Evolutionary conservation across 768 basidiomycete species (phyloP), one percentile per base, ranked within the genome.

Genomic region (Pisolithus orientalis): DNA sequence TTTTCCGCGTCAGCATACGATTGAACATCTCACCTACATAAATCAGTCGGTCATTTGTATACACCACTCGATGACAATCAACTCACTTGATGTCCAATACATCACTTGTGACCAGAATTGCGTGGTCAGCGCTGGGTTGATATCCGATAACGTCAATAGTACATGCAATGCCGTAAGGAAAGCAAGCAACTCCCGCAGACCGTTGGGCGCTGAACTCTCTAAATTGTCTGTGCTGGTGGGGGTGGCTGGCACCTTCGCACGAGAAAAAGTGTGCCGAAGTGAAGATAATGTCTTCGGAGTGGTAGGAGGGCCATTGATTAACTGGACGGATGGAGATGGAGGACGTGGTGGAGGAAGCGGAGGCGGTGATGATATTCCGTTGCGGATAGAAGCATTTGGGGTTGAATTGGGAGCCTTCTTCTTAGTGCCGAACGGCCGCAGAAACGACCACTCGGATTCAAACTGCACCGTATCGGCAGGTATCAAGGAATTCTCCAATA

Each of bases 101-200:
- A 96, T 86, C n/a, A 96, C 83, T 69, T 99, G 96, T 1, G 93
- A 94, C 84, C 94, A 95, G 47, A 94, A 77, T 66, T 99, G 96
- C 6, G 87, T 84, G 47, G 84, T 84, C 16, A 97, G 74, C 7
- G 80, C 84, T 13, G 96, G 92, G 63, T 97, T 97, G 58, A 97
- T 81, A 52, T 94, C 89, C 44, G 94, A 91, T 38, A 93, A 72
- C 21, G 83, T 80, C 14, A 99, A 75, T 31, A 98, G 70, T 11
- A 87, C 83, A 52, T 98, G 85, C 5, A 97, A 75, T 24, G 90
- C 86, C 3, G 90, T 88, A 40, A 99, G 76, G 65, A 95, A 86
- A 1, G 84, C 76, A 14, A 85, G 87, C 49, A 98, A 67, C 43
- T 85, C 82, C 42, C 59, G 60, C 10, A 80, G 71, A 2, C 80